Percentiles rank a stretch among this genome's conserved stretches.
These are phyloP conservation scores for Penicillium salamii DNA, from an alignment of 495 filamentous ascomycete genomes.

Conservation along the genomic window DNA sequence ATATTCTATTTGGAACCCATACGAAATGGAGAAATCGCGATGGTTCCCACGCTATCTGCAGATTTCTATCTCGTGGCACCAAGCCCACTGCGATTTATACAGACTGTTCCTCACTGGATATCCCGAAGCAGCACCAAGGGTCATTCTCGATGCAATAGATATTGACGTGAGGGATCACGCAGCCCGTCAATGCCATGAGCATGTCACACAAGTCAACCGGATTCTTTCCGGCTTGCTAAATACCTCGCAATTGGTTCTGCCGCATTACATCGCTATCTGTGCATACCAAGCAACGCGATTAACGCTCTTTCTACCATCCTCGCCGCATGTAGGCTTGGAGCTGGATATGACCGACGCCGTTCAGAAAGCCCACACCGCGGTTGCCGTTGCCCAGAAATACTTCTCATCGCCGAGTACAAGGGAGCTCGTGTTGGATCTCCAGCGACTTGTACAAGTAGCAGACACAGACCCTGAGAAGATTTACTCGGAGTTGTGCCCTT, in stretches of 20 bases:
- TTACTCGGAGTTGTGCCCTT: slow-evolving; percentile 6
- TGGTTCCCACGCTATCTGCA: slow-evolving; percentile 14
- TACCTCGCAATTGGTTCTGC: background rate
- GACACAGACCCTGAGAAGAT: background rate
- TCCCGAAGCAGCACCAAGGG: slow-evolving; percentile 10
- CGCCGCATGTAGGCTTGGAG: background rate
- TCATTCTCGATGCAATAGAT: slow-evolving; percentile 4
- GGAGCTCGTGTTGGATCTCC: slow-evolving; percentile 8
- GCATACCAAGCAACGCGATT: slow-evolving; percentile 19
- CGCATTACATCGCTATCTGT: slow-evolving; percentile 14
- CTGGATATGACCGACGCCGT: background rate
- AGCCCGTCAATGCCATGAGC: slow-evolving; percentile 2
- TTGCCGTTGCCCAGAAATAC: slow-evolving; percentile 1
- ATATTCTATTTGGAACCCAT: background rate
- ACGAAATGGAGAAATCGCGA: background rate
- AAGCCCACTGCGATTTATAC: slow-evolving; percentile 20
- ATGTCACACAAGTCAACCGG: slow-evolving; percentile 5
- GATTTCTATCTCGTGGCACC: slow-evolving; percentile 16
- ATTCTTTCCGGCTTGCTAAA: slow-evolving; percentile 1
- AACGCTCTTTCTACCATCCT: slow-evolving; percentile 8
- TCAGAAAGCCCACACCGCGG: background rate
- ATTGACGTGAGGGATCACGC: background rate
- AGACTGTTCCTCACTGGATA: slow-evolving; percentile 19
- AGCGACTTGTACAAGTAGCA: background rate
- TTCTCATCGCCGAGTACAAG: slow-evolving; percentile 1